A percentile compares a stretch with the other conserved stretches of the same genome.
Conservation (phyloP, 2,329 filamentous ascomycete genomes). For the Teratosphaeria viscida region DNA sequence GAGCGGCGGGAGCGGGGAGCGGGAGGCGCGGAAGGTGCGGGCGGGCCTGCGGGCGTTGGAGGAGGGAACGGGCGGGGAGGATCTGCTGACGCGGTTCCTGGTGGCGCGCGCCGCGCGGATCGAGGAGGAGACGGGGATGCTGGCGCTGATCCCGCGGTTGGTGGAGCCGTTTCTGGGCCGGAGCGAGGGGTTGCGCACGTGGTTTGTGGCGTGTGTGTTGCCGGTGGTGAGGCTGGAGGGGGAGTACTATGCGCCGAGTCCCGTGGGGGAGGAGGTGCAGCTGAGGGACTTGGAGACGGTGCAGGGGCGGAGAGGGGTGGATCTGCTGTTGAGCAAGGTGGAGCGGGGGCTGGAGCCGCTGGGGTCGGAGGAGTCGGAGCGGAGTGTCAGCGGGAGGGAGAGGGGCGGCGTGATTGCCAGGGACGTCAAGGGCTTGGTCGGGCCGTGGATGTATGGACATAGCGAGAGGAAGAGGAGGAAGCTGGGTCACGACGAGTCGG, state of each 20-base stretch:
- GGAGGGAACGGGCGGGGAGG: constrained; percentile 45
- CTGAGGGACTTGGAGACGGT: constrained; percentile 55
- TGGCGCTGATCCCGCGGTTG: constrained; percentile 57
- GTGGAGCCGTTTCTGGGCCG: constrained; percentile 55
- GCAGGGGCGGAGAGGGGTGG: constrained; percentile 48
- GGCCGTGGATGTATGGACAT: constrained; percentile 62
- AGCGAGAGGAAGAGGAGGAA: constrained; percentile 44
- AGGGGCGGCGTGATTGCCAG: constrained; percentile 35
- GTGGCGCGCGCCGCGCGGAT: constrained; percentile 58
- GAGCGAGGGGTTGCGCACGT: constrained; percentile 48
- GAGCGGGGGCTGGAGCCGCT: constrained; percentile 18
- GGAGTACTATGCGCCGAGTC: constrained; percentile 54
- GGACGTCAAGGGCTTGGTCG: constrained; percentile 57
- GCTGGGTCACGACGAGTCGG: constrained; percentile 2
- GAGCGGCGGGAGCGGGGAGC: constrained; percentile 33
- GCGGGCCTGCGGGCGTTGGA: constrained; percentile 53
- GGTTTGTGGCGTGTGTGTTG: constrained; percentile 59
- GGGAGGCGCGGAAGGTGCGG: constrained; percentile 53
- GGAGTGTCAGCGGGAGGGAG: constrained; percentile 3
- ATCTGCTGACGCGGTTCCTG: constrained; percentile 53
- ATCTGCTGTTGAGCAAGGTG: constrained; percentile 51
- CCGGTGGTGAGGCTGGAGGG: constrained; percentile 59
- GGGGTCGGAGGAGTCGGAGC: neutral
- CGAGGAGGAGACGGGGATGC: constrained; percentile 60
- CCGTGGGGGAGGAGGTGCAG: constrained; percentile 41